Evolutionary conservation across 805 yeast genomes (phyloP).

Genomic region (Kodamaea fukazawae): DNA sequence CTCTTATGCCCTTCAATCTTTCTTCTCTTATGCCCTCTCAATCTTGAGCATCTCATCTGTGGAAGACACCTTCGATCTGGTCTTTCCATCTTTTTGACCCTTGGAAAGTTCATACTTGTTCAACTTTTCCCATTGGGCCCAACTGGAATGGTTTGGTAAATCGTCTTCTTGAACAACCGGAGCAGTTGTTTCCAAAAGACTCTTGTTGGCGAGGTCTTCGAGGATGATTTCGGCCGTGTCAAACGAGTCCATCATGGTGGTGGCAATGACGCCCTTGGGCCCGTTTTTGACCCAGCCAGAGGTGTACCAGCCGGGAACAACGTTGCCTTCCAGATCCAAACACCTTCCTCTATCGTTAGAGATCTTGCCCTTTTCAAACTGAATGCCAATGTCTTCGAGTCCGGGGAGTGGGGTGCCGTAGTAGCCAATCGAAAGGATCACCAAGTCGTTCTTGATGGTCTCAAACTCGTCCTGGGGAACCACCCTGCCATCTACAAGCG

Average conservation of each 20-base stretch:
- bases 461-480: constrained; percentile 34
- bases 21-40: too few species aligned
- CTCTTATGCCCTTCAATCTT: too few species aligned
- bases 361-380: constrained; percentile 30
- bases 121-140: constrained; percentile 68
- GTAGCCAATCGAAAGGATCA: constrained; percentile 83
- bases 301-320: constrained; percentile 57
- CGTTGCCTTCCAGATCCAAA: constrained; percentile 14
- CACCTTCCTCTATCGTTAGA: constrained; percentile 37
- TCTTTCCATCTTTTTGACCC: constrained; percentile 51
- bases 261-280: constrained; percentile 85
- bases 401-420: constrained; percentile 64
- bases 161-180: not conserved
- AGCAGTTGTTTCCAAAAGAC: constrained; percentile 19
- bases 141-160: constrained; percentile 33
- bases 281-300: constrained; percentile 92
- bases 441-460: constrained; percentile 53
- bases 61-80: constrained; percentile 47
- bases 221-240: constrained; percentile 66
- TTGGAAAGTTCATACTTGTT: constrained; percentile 49
- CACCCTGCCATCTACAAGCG: constrained; percentile 39
- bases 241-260: constrained; percentile 83
- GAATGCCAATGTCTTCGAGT: constrained; percentile 40
- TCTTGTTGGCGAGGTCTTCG: constrained; percentile 47
- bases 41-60: not conserved